Conservation (phyloP, 2,329 filamentous ascomycete genomes). For the Periconia macrospinosa region DNA sequence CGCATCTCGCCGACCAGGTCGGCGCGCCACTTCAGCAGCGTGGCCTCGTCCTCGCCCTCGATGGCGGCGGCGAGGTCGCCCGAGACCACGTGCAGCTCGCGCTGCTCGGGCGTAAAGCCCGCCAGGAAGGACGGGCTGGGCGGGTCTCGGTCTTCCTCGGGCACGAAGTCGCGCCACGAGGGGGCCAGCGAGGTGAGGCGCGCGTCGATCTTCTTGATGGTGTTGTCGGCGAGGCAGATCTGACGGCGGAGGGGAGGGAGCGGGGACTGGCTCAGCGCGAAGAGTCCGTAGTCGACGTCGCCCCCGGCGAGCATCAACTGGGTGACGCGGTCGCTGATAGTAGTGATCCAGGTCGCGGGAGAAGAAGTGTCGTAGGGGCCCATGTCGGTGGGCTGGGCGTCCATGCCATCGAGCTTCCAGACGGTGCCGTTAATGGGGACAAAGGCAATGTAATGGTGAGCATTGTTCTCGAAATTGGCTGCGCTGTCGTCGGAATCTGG, state of each 20-base stretch:
- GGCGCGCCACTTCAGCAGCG: slow-evolving; percentile 23
- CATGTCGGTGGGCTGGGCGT: slow-evolving; percentile 68
- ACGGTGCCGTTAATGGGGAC: slow-evolving; percentile 73
- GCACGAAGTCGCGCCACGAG: slow-evolving; percentile 48
- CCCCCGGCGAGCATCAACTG: slow-evolving; percentile 68
- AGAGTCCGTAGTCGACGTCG: slow-evolving; percentile 73
- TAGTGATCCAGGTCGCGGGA: slow-evolving; percentile 64
- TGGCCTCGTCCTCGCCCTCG: slow-evolving; percentile 19
- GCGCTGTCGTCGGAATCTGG: slow-evolving; percentile 43
- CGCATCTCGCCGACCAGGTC: slow-evolving; percentile 16
- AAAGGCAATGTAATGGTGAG: slow-evolving; percentile 88
- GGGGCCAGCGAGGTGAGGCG: slow-evolving; percentile 43
- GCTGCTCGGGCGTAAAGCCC: slow-evolving; percentile 16
- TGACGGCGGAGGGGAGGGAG: slow-evolving; percentile 51
- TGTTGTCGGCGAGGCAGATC: slow-evolving; percentile 50
- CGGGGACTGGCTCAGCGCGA: slow-evolving; percentile 73
- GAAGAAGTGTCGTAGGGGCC: slow-evolving; percentile 40
- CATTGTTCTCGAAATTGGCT: slow-evolving; percentile 59
- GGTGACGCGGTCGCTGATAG: slow-evolving; percentile 67
- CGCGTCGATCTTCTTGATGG: slow-evolving; percentile 44
- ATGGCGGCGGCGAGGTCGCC: slow-evolving; percentile 10
- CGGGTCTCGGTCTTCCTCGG: slow-evolving; percentile 25
- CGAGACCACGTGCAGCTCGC: slow-evolving; percentile 21
- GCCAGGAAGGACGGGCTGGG: slow-evolving; percentile 16
- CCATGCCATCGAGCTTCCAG: slow-evolving; percentile 88